Evolutionary conservation across 1,139 yeast species (phyloP).

Genomic region (Suhomyces terraborum): DNA sequence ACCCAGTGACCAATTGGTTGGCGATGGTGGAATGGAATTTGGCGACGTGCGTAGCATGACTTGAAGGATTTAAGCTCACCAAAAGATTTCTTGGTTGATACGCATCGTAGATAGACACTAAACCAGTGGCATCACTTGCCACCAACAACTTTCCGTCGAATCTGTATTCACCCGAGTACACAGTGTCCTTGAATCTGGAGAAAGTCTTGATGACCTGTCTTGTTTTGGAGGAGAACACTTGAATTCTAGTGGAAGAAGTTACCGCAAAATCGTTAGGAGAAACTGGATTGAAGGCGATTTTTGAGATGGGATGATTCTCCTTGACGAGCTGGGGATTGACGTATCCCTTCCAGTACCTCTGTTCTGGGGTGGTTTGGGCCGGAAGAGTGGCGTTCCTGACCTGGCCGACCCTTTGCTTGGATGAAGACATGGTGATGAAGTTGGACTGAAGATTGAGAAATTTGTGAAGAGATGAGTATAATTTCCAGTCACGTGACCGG

Average conservation of each 20-base stretch:
- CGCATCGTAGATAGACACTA: constrained; percentile 82
- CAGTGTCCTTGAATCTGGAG: constrained; percentile 89
- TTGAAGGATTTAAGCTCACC: constrained; percentile 77
- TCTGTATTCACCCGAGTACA: constrained; percentile 80
- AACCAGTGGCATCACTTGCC: constrained; percentile 88
- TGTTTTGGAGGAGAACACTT: constrained; percentile 88
- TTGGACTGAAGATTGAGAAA: constrained; percentile 1
- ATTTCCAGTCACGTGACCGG: constrained; percentile 15
- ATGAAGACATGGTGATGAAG: constrained; percentile 68
- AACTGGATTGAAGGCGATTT: constrained; percentile 82
- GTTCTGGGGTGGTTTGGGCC: constrained; percentile 85
- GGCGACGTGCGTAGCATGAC: constrained; percentile 92
- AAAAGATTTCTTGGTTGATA: constrained; percentile 74
- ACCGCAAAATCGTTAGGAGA: constrained; percentile 93
- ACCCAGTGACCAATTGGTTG: constrained; percentile 78
- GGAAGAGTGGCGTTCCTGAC: constrained; percentile 76
- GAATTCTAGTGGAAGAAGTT: constrained; percentile 88
- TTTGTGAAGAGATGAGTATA: constrained; percentile 17
- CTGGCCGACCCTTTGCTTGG: constrained; percentile 66
- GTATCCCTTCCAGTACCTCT: constrained; percentile 89
- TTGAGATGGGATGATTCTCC: constrained; percentile 90
- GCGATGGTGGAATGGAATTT: constrained; percentile 78
- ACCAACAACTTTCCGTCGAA: constrained; percentile 80
- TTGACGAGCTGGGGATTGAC: constrained; percentile 84
- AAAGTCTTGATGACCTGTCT: constrained; percentile 88